These are phyloP conservation scores for Salvia rosmarinus DNA, from an alignment of 257 asterid genomes.

Conservation along the genomic window DNA sequence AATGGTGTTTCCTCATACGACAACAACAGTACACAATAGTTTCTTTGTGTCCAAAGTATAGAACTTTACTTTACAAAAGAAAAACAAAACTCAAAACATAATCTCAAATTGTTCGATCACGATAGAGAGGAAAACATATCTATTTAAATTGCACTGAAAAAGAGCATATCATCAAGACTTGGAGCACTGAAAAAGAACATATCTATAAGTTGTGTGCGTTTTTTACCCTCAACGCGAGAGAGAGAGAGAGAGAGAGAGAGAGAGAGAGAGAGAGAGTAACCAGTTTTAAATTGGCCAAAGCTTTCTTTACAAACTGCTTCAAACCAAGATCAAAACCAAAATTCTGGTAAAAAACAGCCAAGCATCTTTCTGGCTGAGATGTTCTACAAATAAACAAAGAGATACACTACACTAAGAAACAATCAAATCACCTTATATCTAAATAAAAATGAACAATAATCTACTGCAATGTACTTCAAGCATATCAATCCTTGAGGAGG, in stretches of 20 bases:
- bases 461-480: not conserved
- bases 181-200: no score
- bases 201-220: no score
- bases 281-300: not conserved
- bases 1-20: not conserved
- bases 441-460: conserved; percentile 25
- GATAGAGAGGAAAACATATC: no score
- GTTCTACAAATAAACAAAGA: not conserved
- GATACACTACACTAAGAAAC: not conserved
- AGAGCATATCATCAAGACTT: no score
- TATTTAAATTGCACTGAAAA: no score
- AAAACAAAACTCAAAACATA: no score
- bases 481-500: not conserved
- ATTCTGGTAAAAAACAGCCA: conserved; percentile 15
- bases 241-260: no score
- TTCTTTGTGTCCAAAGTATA: no score
- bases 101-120: no score
- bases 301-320: conserved; percentile 19
- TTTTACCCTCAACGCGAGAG: not conserved
- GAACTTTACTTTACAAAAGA: not conserved
- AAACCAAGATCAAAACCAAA: conserved; percentile 26
- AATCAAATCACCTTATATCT: not conserved
- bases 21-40: not conserved
- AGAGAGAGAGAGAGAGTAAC: no score
- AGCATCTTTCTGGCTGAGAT: conserved; percentile 16